Evolutionary conservation across 306 rosid genomes (phyloP).

Genomic region (Lablab purpureus): DNA sequence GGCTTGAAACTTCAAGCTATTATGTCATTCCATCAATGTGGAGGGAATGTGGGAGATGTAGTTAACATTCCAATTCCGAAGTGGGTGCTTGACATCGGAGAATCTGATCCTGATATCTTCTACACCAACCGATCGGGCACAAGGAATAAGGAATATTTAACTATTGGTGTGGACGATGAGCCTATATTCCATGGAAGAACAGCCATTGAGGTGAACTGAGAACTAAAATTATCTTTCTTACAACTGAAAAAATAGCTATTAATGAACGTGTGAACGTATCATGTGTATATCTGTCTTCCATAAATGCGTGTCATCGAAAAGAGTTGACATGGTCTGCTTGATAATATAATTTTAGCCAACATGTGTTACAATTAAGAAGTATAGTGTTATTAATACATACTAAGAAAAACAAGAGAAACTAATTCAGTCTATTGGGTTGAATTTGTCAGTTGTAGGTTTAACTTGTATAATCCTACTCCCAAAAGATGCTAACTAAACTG

Average conservation of each 20-base stretch:
- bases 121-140: constrained; percentile 69
- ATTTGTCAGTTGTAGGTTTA: background rate
- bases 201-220: constrained; percentile 65
- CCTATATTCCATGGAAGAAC: constrained; percentile 75
- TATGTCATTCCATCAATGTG: constrained; percentile 92
- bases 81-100: constrained; percentile 78
- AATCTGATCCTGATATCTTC: constrained; percentile 74
- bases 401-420: constrained; percentile 5
- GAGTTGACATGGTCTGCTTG: background rate
- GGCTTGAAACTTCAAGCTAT: constrained; percentile 81
- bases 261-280: background rate
- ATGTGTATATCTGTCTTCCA: background rate
- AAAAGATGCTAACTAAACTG: background rate
- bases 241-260: background rate
- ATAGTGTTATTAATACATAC: background rate
- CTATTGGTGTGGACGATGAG: constrained; percentile 69
- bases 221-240: background rate
- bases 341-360: background rate
- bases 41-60: constrained; percentile 86
- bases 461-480: background rate
- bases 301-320: constrained; percentile 10
- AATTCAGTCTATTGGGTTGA: background rate
- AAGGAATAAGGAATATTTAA: constrained; percentile 72
- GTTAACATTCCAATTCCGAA: constrained; percentile 72
- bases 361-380: background rate